phyloP scores from a whole-genome alignment of 2,329 filamentous ascomycete genomes.

The Cytospora piceae region DNA sequence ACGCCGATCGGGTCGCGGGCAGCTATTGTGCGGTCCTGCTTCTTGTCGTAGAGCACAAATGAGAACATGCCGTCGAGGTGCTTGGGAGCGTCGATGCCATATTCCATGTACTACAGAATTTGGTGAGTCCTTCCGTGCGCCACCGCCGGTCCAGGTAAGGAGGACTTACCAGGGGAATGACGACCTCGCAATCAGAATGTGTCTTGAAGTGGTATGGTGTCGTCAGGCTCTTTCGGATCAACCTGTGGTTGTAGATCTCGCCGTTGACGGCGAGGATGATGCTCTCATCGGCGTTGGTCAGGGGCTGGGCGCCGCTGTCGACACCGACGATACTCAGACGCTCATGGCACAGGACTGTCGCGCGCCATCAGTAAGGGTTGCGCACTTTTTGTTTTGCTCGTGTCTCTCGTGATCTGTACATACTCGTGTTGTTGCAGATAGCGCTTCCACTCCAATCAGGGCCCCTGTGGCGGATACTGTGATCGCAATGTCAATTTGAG shows the following conservation, averaged over 20 bases:
- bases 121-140: constrained; percentile 8
- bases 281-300: constrained; percentile 87
- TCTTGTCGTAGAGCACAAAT: constrained; percentile 97
- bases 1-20: constrained; percentile 96
- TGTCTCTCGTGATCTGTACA: constrained; percentile 38
- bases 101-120: constrained; percentile 75
- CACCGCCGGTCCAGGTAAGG: no score
- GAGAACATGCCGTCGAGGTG: constrained; percentile 99
- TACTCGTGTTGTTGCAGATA: constrained; percentile 89
- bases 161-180: constrained; percentile 86
- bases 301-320: constrained; percentile 92
- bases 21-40: constrained; percentile 86
- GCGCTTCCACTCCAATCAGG: constrained; percentile 98
- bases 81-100: constrained; percentile 90
- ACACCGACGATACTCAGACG: constrained; percentile 97
- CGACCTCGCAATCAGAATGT: constrained; percentile 97
- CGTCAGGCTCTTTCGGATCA: constrained; percentile 86
- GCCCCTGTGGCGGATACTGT: constrained; percentile 89
- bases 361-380: constrained; percentile 37
- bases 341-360: constrained; percentile 89
- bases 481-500: constrained; percentile 46
- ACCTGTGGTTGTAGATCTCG: constrained; percentile 99
- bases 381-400: neutral
- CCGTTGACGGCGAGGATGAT: constrained; percentile 97
- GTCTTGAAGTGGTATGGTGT: constrained; percentile 96